phyloP scores from a whole-genome alignment of 441 rosid species.

The Erodium moschatum region DNA sequence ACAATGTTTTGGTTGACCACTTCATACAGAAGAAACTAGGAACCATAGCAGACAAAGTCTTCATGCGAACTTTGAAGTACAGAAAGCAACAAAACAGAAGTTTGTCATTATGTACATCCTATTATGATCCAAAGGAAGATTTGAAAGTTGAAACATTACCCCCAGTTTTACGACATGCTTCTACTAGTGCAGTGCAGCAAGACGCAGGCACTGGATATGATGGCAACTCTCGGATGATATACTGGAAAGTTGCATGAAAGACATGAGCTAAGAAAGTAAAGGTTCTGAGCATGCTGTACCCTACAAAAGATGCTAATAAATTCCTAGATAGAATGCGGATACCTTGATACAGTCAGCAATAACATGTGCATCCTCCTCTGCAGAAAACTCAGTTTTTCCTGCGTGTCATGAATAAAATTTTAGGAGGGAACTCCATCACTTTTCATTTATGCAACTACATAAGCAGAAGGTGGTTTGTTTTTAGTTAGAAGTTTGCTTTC shows the following conservation, averaged over 20 bases:
- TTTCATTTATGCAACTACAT: constrained; percentile 1
- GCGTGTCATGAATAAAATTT: constrained; percentile 25
- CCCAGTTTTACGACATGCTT: constrained; percentile 79
- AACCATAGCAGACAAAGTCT: no score
- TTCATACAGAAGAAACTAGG: no score
- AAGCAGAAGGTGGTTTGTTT: no score
- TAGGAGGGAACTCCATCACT: constrained; percentile 10
- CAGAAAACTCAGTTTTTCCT: constrained; percentile 70
- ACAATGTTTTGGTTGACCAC: no score
- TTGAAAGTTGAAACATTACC: constrained; percentile 5
- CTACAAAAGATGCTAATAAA: constrained; percentile 14
- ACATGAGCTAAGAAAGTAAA: constrained; percentile 17
- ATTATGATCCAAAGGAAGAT: not conserved
- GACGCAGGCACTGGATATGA: constrained; percentile 99
- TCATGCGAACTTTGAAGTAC: no score
- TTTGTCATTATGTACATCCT: no score
- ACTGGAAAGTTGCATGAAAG: constrained; percentile 42
- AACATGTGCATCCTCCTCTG: constrained; percentile 82
- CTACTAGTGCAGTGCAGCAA: constrained; percentile 90
- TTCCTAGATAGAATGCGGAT: constrained; percentile 19
- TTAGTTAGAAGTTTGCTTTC: constrained; percentile 13
- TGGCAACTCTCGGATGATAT: constrained; percentile 87
- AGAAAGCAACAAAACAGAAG: no score
- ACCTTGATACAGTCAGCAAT: constrained; percentile 97
- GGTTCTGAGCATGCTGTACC: constrained; percentile 5